phyloP scores from a whole-genome alignment of 495 filamentous ascomycete species.

The Tuber brumale region DNA sequence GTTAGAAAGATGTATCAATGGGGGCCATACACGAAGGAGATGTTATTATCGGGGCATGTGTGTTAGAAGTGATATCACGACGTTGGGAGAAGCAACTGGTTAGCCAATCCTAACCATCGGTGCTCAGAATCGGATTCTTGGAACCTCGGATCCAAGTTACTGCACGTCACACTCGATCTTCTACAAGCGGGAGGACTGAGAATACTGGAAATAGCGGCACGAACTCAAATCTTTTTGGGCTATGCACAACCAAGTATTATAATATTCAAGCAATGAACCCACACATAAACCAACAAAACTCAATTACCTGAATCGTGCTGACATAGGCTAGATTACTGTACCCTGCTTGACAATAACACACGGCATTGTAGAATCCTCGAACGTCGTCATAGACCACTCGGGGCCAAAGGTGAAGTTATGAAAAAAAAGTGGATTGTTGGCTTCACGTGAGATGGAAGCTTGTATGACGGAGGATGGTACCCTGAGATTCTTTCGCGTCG shows the following conservation, averaged over 20 bases:
- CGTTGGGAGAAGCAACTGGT: not conserved
- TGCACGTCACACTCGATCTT: not conserved
- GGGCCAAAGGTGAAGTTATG: conserved; percentile 88
- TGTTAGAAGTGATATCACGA: not conserved
- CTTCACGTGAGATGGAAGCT: too few relatives aligned
- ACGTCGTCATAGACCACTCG: conserved; percentile 88
- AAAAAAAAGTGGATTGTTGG: too few relatives aligned
- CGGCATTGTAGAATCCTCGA: conserved; percentile 80
- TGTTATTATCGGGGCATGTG: not conserved
- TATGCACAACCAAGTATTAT: not conserved
- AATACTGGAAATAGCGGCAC: not conserved
- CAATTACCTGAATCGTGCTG: conserved; percentile 41
- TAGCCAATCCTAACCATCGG: not conserved
- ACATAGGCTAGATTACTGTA: conserved; percentile 72
- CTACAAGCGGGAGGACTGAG: not conserved
- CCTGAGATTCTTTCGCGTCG: too few relatives aligned
- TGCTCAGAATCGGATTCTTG: not conserved
- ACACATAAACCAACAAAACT: not conserved
- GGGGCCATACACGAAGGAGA: not conserved
- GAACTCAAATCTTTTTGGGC: not conserved
- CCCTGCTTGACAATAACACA: too few relatives aligned
- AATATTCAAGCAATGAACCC: not conserved
- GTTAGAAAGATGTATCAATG: too few relatives aligned
- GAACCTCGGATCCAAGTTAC: not conserved
- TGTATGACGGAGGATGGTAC: too few relatives aligned